These are phyloP conservation scores for Aspergillus ruber DNA, from an alignment of 2,329 filamentous ascomycete species.

Conservation along the genomic window DNA sequence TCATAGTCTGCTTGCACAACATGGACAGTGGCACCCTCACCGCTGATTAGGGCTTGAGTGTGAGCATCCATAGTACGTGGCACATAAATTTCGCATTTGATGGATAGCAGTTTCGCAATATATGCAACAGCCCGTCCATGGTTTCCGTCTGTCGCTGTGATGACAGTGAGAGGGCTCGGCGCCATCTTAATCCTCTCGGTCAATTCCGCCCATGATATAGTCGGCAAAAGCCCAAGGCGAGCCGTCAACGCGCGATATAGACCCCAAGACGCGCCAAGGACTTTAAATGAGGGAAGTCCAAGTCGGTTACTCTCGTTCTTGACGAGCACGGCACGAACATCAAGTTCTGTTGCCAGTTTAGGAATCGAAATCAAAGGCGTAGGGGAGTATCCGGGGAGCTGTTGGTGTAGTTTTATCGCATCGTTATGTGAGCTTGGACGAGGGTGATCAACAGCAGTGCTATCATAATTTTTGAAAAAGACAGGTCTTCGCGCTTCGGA, in stretches of 20 bases:
- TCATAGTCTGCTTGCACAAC: constrained; percentile 59
- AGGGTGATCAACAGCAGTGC: constrained; percentile 9
- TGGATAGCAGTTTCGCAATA: constrained; percentile 56
- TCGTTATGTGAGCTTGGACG: constrained; percentile 7
- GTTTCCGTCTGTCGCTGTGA: constrained; percentile 69
- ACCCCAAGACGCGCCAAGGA: constrained; percentile 72
- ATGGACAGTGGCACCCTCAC: constrained; percentile 58
- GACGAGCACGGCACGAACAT: constrained; percentile 53
- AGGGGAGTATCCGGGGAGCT: constrained; percentile 50
- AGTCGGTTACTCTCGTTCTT: constrained; percentile 67
- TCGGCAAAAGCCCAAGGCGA: constrained; percentile 39
- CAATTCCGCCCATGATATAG: constrained; percentile 41
- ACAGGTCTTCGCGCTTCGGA: constrained; percentile 15
- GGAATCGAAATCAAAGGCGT: constrained; percentile 53
- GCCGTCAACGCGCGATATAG: constrained; percentile 52
- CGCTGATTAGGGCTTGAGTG: constrained; percentile 50
- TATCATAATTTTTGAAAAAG: constrained; percentile 17
- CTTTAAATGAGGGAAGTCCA: constrained; percentile 70
- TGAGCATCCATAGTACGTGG: constrained; percentile 51
- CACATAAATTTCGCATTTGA: constrained; percentile 57
- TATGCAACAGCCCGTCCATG: constrained; percentile 66
- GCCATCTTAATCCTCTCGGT: constrained; percentile 24
- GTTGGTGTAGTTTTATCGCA: constrained; percentile 47
- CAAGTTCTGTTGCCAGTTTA: constrained; percentile 51
- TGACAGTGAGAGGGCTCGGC: constrained; percentile 37